phyloP scores from a whole-genome alignment of 768 basidiomycete species.

The Serendipita sp. region DNA sequence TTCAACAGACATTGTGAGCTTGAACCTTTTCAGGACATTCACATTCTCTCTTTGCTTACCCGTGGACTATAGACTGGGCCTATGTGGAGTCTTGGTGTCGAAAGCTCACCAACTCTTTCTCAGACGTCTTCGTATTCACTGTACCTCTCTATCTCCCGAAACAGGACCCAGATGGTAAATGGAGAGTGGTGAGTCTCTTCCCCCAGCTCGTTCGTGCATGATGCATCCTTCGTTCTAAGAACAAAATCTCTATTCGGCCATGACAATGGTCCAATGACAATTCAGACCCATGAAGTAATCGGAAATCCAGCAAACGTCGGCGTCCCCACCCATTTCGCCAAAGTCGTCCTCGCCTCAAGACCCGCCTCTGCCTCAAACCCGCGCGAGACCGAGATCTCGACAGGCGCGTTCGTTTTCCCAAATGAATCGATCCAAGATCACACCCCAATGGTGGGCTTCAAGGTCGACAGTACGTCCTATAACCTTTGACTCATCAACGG shows the following conservation, averaged over 20 bases:
- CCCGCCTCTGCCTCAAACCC: slow-evolving; percentile 60
- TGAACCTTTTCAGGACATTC: slow-evolving; percentile 7
- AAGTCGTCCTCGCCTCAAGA: slow-evolving; percentile 70
- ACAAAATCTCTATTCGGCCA: slow-evolving; percentile 3
- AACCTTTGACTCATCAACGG: not conserved
- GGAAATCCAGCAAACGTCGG: slow-evolving; percentile 77
- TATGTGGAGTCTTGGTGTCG: slow-evolving; percentile 94
- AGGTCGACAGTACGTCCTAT: slow-evolving; percentile 50
- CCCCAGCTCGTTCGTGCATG: not conserved
- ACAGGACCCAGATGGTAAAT: slow-evolving; percentile 77
- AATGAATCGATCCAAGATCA: slow-evolving; percentile 86
- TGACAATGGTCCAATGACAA: not conserved
- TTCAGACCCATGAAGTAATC: slow-evolving; percentile 84
- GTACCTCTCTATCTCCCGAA: slow-evolving; percentile 90
- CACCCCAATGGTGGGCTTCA: slow-evolving; percentile 60
- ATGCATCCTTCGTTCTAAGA: not conserved
- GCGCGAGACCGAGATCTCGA: slow-evolving; percentile 55
- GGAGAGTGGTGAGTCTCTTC: slow-evolving; percentile 61
- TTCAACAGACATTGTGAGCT: slow-evolving; percentile 88
- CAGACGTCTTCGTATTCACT: slow-evolving; percentile 96
- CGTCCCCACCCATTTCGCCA: slow-evolving; percentile 97
- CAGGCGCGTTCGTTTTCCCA: slow-evolving; percentile 90
- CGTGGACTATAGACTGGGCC: slow-evolving; percentile 62
- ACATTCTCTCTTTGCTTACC: not conserved
- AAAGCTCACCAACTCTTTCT: slow-evolving; percentile 65